Conservation (phyloP, 2,329 filamentous ascomycete genomes). For the Aspergillus quadricinctus region DNA sequence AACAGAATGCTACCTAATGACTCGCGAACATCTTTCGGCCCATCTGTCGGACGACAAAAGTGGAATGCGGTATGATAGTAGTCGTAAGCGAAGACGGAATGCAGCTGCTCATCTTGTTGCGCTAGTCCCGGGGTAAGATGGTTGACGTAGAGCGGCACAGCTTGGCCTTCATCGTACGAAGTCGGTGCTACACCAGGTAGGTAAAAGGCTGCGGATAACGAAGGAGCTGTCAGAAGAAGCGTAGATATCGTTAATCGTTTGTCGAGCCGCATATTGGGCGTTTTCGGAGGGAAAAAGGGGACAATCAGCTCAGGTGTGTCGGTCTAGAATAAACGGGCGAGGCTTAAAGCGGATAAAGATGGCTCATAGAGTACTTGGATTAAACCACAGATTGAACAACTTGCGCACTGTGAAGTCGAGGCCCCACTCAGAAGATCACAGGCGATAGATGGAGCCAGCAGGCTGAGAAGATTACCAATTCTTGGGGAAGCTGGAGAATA, state of each 20-base stretch:
- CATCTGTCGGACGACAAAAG: slow-evolving; percentile 77
- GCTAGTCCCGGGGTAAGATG: slow-evolving; percentile 81
- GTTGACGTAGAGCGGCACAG: slow-evolving; percentile 87
- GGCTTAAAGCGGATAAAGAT: background rate
- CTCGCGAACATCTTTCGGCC: slow-evolving; percentile 76
- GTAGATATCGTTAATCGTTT: slow-evolving; percentile 27
- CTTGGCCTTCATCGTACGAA: slow-evolving; percentile 75
- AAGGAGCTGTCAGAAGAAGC: slow-evolving; percentile 28
- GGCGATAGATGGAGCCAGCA: background rate
- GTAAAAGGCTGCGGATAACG: slow-evolving; percentile 70
- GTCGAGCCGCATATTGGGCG: slow-evolving; percentile 34
- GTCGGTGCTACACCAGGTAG: slow-evolving; percentile 93
- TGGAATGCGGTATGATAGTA: slow-evolving; percentile 88
- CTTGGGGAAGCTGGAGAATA: background rate
- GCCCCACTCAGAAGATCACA: slow-evolving; percentile 8
- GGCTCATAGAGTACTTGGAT: background rate
- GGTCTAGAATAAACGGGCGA: background rate
- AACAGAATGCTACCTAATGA: slow-evolving; percentile 95
- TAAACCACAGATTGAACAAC: slow-evolving; percentile 14
- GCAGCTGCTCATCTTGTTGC: slow-evolving; percentile 70
- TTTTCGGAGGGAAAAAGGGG: slow-evolving; percentile 10
- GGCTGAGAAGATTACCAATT: background rate
- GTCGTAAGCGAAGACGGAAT: slow-evolving; percentile 92
- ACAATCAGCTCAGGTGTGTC: slow-evolving; percentile 14
- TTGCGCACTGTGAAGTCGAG: slow-evolving; percentile 9